A percentile compares a stretch with the other conserved stretches of the same genome.
Conservation (phyloP, 805 yeast genomes). For the Cyberlindnera saturnus region DNA sequence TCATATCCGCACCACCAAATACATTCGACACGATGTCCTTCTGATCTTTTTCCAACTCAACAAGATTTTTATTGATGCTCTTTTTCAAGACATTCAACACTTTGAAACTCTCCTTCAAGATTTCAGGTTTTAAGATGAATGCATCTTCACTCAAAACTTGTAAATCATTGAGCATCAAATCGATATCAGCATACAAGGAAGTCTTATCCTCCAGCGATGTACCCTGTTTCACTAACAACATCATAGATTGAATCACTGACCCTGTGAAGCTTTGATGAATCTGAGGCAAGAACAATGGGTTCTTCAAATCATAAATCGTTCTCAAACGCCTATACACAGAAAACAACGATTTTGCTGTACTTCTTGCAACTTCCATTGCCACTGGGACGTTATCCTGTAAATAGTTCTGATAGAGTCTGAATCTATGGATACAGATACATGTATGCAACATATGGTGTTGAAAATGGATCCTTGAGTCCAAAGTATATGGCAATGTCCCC, state of each 20-base stretch:
- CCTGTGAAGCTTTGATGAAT: conserved; percentile 30
- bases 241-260: conserved; percentile 27
- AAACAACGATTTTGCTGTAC: conserved; percentile 22
- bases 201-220: conserved; percentile 16
- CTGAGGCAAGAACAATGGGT: conserved; percentile 25
- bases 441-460: conserved; percentile 27
- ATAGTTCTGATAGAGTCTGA: conserved; percentile 25
- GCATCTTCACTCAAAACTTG: conserved; percentile 20
- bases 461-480: conserved; percentile 22
- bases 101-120: conserved; percentile 23
- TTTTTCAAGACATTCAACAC: conserved; percentile 22
- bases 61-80: conserved; percentile 19
- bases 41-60: conserved; percentile 23
- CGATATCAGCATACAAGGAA: conserved; percentile 22
- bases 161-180: conserved; percentile 21
- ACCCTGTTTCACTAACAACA: conserved; percentile 21
- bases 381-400: conserved; percentile 22
- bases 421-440: conserved; percentile 27
- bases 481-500: conserved; percentile 19
- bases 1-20: conserved; percentile 26
- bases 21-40: conserved; percentile 26
- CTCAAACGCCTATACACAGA: conserved; percentile 24
- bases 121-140: conserved; percentile 23
- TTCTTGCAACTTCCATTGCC: conserved; percentile 25
- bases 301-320: conserved; percentile 17